Conservation (phyloP, 495 filamentous ascomycete genomes). For the Talaromyces liani region DNA sequence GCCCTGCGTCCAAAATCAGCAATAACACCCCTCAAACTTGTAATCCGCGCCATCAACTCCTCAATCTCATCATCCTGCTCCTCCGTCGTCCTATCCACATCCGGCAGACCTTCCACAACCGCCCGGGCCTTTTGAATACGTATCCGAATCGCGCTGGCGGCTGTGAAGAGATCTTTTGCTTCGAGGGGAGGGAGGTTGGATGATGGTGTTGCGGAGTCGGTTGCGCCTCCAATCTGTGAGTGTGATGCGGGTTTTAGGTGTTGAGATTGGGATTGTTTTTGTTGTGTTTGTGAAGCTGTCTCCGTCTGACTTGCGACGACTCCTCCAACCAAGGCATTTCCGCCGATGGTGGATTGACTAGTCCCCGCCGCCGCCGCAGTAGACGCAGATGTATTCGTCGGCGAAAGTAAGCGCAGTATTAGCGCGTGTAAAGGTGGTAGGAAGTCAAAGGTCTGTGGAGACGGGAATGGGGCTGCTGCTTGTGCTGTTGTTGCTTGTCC, state of each 20-base stretch:
- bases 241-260: conserved; percentile 8
- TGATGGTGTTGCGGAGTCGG: conserved; percentile 3
- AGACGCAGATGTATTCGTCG: background rate
- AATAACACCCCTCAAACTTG: conserved; percentile 49
- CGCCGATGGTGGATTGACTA: conserved; percentile 18
- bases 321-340: conserved; percentile 12
- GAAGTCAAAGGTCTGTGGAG: conserved; percentile 67
- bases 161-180: conserved; percentile 70
- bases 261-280: conserved; percentile 23
- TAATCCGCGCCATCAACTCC: conserved; percentile 62
- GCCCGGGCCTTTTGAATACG: conserved; percentile 70
- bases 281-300: conserved; percentile 11
- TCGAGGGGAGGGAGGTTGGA: conserved; percentile 43
- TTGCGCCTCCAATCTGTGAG: conserved; percentile 8
- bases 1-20: conserved; percentile 36
- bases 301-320: conserved; percentile 8
- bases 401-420: conserved; percentile 58
- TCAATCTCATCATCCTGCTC: conserved; percentile 78
- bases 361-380: conserved; percentile 14
- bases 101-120: conserved; percentile 62
- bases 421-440: conserved; percentile 74
- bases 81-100: conserved; percentile 60
- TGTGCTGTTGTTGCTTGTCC: background rate
- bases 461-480: conserved; percentile 40
- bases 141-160: conserved; percentile 66